Evolutionary conservation across 2,329 filamentous ascomycete genomes (phyloP).

Genomic region (Claviceps sp.): DNA sequence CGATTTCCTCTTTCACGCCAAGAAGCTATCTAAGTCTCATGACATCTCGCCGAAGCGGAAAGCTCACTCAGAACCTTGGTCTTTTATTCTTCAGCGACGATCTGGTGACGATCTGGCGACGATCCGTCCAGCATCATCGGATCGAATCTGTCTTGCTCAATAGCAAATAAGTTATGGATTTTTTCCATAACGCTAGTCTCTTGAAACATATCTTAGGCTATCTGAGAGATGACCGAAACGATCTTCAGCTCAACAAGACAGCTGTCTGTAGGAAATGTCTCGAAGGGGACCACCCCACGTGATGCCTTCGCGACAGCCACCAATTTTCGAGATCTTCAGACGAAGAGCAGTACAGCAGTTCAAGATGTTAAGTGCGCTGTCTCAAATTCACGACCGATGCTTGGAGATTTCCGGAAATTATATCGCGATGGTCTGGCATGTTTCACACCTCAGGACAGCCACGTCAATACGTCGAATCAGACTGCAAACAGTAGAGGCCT

Average conservation of each 20-base stretch:
- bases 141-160: neutral
- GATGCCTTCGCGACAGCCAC: neutral
- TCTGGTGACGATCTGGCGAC: too few relatives aligned
- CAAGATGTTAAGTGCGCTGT: neutral
- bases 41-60: neutral
- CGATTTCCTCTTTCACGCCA: neutral
- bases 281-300: neutral
- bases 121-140: neutral
- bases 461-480: neutral
- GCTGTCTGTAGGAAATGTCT: neutral
- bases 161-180: neutral
- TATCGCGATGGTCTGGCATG: neutral
- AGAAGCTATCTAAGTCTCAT: neutral
- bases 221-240: neutral
- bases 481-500: neutral
- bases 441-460: neutral
- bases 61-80: neutral
- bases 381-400: neutral
- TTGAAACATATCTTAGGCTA: neutral
- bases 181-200: neutral
- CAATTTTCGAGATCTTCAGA: neutral
- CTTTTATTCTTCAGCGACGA: neutral
- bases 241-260: neutral
- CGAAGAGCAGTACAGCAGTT: neutral
- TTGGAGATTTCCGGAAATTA: slow-evolving; percentile 5